phyloP scores from a whole-genome alignment of 495 filamentous ascomycete genomes.

The Trichoderma erinaceum region DNA sequence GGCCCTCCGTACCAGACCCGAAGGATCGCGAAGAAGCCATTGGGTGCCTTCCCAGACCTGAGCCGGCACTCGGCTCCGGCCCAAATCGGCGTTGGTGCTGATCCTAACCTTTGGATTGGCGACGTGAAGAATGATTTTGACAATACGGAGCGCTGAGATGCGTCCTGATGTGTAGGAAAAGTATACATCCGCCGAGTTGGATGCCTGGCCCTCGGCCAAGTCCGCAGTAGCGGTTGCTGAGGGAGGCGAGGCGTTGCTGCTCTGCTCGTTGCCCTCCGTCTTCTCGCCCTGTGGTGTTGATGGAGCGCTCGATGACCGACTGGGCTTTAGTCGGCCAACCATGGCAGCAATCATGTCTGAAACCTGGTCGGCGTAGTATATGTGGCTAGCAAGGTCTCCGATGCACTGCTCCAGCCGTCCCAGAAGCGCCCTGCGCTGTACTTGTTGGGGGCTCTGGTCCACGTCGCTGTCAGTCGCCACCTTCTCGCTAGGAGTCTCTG shows the following conservation, averaged over 20 bases:
- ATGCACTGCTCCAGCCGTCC: constrained; percentile 67
- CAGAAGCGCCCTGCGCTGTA: constrained; percentile 50
- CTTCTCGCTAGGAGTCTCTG: constrained; percentile 24
- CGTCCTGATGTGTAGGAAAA: constrained; percentile 72
- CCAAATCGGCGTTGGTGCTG: constrained; percentile 54
- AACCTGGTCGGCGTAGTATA: constrained; percentile 92
- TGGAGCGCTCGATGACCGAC: constrained; percentile 37
- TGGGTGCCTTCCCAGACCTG: constrained; percentile 88
- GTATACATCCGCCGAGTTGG: constrained; percentile 46
- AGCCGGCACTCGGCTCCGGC: constrained; percentile 65
- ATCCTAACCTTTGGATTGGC: constrained; percentile 61
- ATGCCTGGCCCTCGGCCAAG: constrained; percentile 20
- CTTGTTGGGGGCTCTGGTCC: not conserved
- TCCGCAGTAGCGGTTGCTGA: constrained; percentile 29
- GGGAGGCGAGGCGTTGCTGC: constrained; percentile 20
- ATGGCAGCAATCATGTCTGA: constrained; percentile 83
- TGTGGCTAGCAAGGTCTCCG: constrained; percentile 79
- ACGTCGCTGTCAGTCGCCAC: constrained; percentile 21
- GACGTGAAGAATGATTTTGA: constrained; percentile 73
- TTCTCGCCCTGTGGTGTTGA: constrained; percentile 35
- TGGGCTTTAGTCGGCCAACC: constrained; percentile 66
- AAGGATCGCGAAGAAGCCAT: constrained; percentile 74
- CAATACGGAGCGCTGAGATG: constrained; percentile 67
- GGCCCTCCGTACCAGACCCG: constrained; percentile 68
- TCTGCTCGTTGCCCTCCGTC: constrained; percentile 23